These are phyloP conservation scores for Sinapis alba DNA, from an alignment of 441 rosid genomes.

Conservation along the genomic window DNA sequence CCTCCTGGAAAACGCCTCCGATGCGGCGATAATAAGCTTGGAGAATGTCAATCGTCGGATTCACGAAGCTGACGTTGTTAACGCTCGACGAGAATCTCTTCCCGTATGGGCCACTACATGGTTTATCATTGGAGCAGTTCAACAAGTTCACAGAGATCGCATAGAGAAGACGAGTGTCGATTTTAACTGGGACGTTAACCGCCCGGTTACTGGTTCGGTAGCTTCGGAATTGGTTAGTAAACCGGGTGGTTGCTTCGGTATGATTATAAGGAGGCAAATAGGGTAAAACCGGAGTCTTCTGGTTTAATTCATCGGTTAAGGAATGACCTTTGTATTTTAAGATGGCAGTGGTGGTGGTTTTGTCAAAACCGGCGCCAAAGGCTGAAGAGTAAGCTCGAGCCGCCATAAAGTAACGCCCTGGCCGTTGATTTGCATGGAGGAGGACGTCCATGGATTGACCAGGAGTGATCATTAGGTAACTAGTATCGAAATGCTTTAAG, in stretches of 20 bases:
- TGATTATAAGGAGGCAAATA: conserved; percentile 38
- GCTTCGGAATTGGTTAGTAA: conserved; percentile 35
- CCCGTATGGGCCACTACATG: conserved; percentile 20
- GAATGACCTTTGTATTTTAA: conserved; percentile 32
- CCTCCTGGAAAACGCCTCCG: conserved; percentile 40
- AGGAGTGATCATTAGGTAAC: conserved; percentile 44
- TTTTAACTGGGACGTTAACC: conserved; percentile 41
- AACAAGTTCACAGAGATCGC: conserved; percentile 36
- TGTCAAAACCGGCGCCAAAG: conserved; percentile 39
- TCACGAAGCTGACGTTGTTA: conserved; percentile 42
- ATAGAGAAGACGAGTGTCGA: conserved; percentile 35
- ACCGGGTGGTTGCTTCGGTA: conserved; percentile 35
- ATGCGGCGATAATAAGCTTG: conserved; percentile 39
- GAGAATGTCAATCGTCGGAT: conserved; percentile 36
- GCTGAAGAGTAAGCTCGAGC: conserved; percentile 41
- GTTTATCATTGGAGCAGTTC: conserved; percentile 15
- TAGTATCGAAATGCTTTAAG: conserved; percentile 37
- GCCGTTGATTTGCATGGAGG: conserved; percentile 37
- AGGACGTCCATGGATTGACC: conserved; percentile 51
- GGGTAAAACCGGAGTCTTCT: conserved; percentile 18
- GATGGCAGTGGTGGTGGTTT: conserved; percentile 43
- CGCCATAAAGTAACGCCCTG: conserved; percentile 38
- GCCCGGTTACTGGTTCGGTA: conserved; percentile 8
- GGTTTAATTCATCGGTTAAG: background rate
- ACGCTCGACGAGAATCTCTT: conserved; percentile 43